Base-by-base conservation (phyloP, 768 basidiomycete species). In the Auriculariales sp. region DNA sequence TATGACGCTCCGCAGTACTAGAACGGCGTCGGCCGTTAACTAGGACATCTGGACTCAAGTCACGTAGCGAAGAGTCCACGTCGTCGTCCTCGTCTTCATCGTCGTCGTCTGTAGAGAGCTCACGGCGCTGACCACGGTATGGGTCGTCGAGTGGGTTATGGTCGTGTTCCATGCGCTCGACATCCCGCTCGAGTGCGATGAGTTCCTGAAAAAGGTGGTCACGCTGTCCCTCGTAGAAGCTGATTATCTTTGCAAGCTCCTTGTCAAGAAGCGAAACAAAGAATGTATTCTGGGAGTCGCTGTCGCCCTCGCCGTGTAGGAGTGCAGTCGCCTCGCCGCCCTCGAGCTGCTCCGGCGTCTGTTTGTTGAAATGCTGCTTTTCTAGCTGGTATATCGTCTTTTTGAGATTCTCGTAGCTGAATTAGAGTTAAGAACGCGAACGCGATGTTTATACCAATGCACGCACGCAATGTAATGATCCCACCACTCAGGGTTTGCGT, bases 401-500 rank as follows among this genome's bases (percentile, higher is more conserved):
- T 66, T 91, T 92, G 56, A 92, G 70, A 3, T 75, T 69, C 62
- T 86, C 88, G 60, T 93, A 93, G n/a, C 87, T 89, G 55, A 30
- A 49, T 11, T 47, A 28, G 10, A 17, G 15, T 25, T 19, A 47
- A 15, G 14, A 28, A 22, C 24, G 35, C 44, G 42, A 30, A 30
- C 2, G 42, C 36, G 25, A 44, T 36, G 25, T 24, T n/a, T 46
- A 14, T 3, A 19, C n/a, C n/a, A 28, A 39, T 39, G 31, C 14
- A 75, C 84, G 53, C 57, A 90, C 80, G 83, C 77, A 39, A 93
- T 87, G 61, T 93, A 93, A 46, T 90, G 82, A 53, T 89, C 85
- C 81, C 83, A 86, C 89, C 89, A 92, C 47, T 93, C 89, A 0
- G 88, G 71, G 24, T 91, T 83, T 2, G 88, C 85, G 57, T 93